Base-by-base conservation (phyloP, 768 basidiomycete genomes). In the Boletus rubescentipes region DNA sequence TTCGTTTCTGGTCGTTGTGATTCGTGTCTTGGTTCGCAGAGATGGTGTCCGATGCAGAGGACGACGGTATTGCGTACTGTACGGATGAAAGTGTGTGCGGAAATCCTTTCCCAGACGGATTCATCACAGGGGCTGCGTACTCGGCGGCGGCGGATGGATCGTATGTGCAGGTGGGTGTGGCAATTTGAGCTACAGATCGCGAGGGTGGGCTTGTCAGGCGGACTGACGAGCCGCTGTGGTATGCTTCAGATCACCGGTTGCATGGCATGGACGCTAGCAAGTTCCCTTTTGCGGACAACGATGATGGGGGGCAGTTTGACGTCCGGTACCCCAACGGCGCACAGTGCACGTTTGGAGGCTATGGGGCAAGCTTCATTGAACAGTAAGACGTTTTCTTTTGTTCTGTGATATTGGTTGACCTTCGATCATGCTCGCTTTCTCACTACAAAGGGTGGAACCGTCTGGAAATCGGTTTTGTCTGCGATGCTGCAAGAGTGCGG, bases 251-350 rank as follows among this genome's bases (percentile, higher is more conserved):
- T 76, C 37, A 76, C 75, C 5, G 75, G 75, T n/a, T 76, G n/a
- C n/a, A n/a, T n/a, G n/a, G 75, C 46, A 59, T 77, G 41, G 64
- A 69, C 14, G 16, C 62, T 9, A 60, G 43, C 53, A 56, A 54
- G 45, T 70, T 68, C 26, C 70, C 73, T 18, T 75, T 72, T 37
- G 62, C 61, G 9, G 61, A 63, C 15, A 59, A 54, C 18, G 78
- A 81, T 38, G 67, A 70, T 5, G 80, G 79, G 7, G 79, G 80
- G 10, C 79, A 81, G 58, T 74, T 79, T 53, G 80, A 81, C 45
- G 69, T 75, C 39, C 73, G 79, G 21, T 81, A 73, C 59, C 80
- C 79, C 2, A 75, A 81, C 46, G 79, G 79, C n/a, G 79, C 80
- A 20, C 76, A 78, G 45, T 81, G 80, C 64, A 71, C 72, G 4